Evolutionary conservation across 352 stramenopile genomes (phyloP), one percentile per base, ranked within the genome.

Genomic region (Pythium biforme): DNA sequence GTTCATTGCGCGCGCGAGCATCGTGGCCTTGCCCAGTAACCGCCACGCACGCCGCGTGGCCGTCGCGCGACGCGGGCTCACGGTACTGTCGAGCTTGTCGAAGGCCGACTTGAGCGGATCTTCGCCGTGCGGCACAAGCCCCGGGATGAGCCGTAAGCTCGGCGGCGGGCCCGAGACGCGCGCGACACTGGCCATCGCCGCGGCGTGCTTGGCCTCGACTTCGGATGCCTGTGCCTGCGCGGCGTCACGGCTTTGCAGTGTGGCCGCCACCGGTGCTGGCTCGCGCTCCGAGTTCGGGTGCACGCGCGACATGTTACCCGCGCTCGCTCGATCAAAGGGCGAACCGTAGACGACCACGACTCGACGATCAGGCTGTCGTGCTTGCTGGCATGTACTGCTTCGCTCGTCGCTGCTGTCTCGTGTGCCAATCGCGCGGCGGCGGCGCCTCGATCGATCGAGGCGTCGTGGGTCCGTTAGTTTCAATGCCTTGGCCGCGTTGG

Each of bases 1-100:
- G 47, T 76, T 79, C 34, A 78, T 57, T 0, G 66, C 61, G 1
- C 62, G 54, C 29, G 69, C 54, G 25, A 79, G 56, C 55, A 76
- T 8, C 3, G 72, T 59, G 3, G 64, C 69, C 23, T 72, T 66
- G 31, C 57, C 43, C 20, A 79, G 55, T 19, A 79, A 25, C 9
- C 69, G 41, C 67, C 67, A 78, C 26, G 67, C 59, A 4, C 60
- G 62, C 2, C 59, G 52, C n/a, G 27, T 54, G 4, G 41, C 20
- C 15, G 59, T 56, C 8, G 49, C 17, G 10, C 19, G 46, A 27
- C 62, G 67, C 8, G 52, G 45, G 19, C 33, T 19, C 17, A 45
- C 17, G 33, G 26, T 33, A n/a, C 47, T 64, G 49, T 64, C 55
- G 39, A 64, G 39, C 22, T 54, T 62, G 27, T 66, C 59, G 25